These are phyloP conservation scores for Ophiorrhiza pumila DNA, from an alignment of 257 asterid species.

Conservation along the genomic window DNA sequence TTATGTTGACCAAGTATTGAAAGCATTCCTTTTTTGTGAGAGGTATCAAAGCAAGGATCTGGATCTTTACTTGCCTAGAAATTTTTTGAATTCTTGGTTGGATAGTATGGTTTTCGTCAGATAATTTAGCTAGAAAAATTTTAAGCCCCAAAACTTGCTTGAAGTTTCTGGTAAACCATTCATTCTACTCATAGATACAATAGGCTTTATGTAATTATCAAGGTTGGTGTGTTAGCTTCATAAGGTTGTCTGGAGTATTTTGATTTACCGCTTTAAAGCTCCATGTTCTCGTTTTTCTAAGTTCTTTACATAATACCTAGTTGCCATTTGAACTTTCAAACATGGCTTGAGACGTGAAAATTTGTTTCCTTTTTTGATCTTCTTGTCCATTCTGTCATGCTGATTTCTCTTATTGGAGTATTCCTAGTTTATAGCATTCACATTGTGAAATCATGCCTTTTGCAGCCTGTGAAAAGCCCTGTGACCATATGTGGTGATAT, in stretches of 20 bases:
- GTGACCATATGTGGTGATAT: slow-evolving; percentile 91
- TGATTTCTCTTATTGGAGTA: too few species aligned
- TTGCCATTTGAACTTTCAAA: neutral
- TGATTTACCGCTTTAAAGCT: neutral
- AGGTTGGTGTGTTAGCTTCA: neutral
- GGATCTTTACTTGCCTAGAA: neutral
- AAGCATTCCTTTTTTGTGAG: neutral
- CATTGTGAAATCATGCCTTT: slow-evolving; percentile 14
- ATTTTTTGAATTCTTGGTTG: neutral
- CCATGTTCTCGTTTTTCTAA: too few species aligned
- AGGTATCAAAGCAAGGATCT: neutral
- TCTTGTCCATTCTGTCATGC: neutral
- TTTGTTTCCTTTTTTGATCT: neutral
- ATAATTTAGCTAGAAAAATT: neutral
- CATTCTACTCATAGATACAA: slow-evolving; percentile 1
- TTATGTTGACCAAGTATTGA: neutral
- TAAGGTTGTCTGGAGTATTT: neutral
- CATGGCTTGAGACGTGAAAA: neutral
- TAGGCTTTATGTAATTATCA: neutral
- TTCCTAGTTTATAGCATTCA: neutral
- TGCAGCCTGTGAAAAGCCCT: slow-evolving; percentile 88
- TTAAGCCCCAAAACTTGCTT: neutral
- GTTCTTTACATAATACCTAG: neutral
- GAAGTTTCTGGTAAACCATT: neutral
- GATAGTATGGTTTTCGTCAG: neutral